Evolutionary conservation across 305 asterid genomes (phyloP), one percentile per base, ranked within the genome.

Genomic region (Ruellia speciosa): DNA sequence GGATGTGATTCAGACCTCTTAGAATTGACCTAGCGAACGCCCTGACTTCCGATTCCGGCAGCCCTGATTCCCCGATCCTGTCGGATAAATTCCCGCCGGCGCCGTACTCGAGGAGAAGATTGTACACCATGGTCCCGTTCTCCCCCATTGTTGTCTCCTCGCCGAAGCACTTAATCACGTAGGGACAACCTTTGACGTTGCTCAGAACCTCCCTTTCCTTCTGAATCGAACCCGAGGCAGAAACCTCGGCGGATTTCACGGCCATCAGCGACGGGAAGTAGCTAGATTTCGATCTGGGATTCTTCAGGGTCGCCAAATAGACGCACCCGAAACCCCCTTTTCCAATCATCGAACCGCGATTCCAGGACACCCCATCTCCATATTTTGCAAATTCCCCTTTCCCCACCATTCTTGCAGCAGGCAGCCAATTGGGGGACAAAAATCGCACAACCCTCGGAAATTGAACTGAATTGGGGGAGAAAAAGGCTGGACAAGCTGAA

Each of bases 191-290:
- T 43, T 68, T 71, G 56, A 84, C 66, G 54, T 84, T 82, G 73
- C 71, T 58, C 14, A 84, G 58, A 50, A 90, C 88, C 55, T 86
- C 90, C 70, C 76, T 68, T 67, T 90, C 97, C 72, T 90, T 90
- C 88, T 90, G 97, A 77, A 86, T 90, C 62, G 97, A 84, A 55
- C 84, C 87, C 0, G 96, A 90, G 49, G 45, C 70, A 5, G 90
- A 82, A 17, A 89, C 97, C 87, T 86, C 97, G 2, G 95, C 94
- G 15, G 97, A 89, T 81, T 89, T 89, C 6, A 89, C 93, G 57
- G 97, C 97, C 93, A 89, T 84, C 11, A 78, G 63, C 18, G 94
- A 18, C 5, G 97, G 97, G 50, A 65, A 75, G 58, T 70, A 84
- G 72, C 90, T 77, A 66, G 72, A 79, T 66, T 66, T 86, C 14